Evolutionary conservation across 208 protist genomes (phyloP).

Genomic region (Acanthamoeba sp.): DNA sequence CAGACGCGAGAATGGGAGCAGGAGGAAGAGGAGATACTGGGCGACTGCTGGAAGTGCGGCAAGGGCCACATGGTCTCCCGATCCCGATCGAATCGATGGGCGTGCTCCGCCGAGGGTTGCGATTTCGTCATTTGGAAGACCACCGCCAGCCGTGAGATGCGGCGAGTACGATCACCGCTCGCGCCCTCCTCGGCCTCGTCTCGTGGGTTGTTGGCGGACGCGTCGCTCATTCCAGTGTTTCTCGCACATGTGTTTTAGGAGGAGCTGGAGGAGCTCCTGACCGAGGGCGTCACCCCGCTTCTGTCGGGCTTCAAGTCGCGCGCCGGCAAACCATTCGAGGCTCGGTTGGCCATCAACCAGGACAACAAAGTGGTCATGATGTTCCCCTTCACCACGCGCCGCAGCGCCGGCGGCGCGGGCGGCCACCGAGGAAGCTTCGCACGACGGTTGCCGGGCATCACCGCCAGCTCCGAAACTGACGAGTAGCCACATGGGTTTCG

Average conservation of each 20-base stretch:
- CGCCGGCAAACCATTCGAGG: constrained; percentile 58
- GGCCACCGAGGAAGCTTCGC: background rate
- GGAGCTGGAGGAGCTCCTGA: constrained; percentile 32
- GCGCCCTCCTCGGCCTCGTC: too few relatives aligned
- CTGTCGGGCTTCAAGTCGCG: constrained; percentile 61
- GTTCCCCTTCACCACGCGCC: constrained; percentile 23
- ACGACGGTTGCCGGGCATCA: background rate
- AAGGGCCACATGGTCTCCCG: constrained; percentile 29
- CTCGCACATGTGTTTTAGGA: background rate
- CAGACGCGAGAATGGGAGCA: background rate
- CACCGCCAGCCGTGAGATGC: constrained; percentile 27
- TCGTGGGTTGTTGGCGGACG: background rate
- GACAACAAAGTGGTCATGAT: constrained; percentile 72
- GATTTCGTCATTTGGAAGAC: constrained; percentile 73
- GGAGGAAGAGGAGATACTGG: constrained; percentile 32
- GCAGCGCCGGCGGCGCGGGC: background rate
- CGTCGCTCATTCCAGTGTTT: background rate
- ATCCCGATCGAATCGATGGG: background rate
- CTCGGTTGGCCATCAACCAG: constrained; percentile 61
- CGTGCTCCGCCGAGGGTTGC: constrained; percentile 39
- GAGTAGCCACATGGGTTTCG: background rate
- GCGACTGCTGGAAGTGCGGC: constrained; percentile 69
- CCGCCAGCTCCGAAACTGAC: background rate
- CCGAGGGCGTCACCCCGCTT: constrained; percentile 45
- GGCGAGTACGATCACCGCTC: background rate